A percentile compares a stretch with the other conserved stretches of the same genome.
Evolutionary conservation across 2,329 filamentous ascomycete species (phyloP).

Genomic region (Fusarium duplospermum): DNA sequence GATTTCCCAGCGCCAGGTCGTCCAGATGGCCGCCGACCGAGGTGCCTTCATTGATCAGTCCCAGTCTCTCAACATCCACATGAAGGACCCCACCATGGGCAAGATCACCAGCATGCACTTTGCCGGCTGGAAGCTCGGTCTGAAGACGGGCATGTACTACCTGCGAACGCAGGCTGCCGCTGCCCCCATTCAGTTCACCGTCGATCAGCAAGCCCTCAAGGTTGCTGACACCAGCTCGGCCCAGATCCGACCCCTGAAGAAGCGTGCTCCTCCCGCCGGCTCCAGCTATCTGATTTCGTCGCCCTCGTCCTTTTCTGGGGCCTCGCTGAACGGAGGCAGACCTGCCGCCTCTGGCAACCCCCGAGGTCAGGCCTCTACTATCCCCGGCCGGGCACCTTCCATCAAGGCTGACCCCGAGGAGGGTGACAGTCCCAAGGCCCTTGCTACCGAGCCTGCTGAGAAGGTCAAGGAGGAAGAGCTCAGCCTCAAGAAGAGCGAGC

Average conservation of each 20-base stretch:
- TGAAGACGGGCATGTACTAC: slow-evolving; percentile 99
- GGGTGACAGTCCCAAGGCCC: slow-evolving; percentile 81
- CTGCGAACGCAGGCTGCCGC: slow-evolving; percentile 97
- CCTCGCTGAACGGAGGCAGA: slow-evolving; percentile 69
- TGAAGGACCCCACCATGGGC: slow-evolving; percentile 99
- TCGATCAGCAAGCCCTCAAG: slow-evolving; percentile 95
- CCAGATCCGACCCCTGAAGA: slow-evolving; percentile 73
- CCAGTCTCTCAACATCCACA: slow-evolving; percentile 98
- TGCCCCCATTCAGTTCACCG: slow-evolving; percentile 98
- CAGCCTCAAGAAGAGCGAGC: slow-evolving; percentile 60
- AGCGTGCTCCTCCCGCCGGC: slow-evolving; percentile 71
- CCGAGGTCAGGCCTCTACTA: slow-evolving; percentile 73
- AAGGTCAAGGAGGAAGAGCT: slow-evolving; percentile 74
- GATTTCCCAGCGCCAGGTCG: slow-evolving; percentile 93
- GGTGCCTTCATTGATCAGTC: slow-evolving; percentile 99
- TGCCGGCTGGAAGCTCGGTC: slow-evolving; percentile 96
- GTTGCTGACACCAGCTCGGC: slow-evolving; percentile 84
- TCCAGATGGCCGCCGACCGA: slow-evolving; percentile 98
- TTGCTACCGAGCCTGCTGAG: slow-evolving; percentile 77
- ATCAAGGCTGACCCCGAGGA: slow-evolving; percentile 84
- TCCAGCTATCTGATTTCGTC: slow-evolving; percentile 62
- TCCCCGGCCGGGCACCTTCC: slow-evolving; percentile 71
- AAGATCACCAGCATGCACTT: slow-evolving; percentile 99
- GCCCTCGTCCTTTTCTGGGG: slow-evolving; percentile 72
- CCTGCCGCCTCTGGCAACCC: slow-evolving; percentile 59